Conservation (phyloP, 2,329 filamentous ascomycete species). For the Aspergillus cejpii region DNA sequence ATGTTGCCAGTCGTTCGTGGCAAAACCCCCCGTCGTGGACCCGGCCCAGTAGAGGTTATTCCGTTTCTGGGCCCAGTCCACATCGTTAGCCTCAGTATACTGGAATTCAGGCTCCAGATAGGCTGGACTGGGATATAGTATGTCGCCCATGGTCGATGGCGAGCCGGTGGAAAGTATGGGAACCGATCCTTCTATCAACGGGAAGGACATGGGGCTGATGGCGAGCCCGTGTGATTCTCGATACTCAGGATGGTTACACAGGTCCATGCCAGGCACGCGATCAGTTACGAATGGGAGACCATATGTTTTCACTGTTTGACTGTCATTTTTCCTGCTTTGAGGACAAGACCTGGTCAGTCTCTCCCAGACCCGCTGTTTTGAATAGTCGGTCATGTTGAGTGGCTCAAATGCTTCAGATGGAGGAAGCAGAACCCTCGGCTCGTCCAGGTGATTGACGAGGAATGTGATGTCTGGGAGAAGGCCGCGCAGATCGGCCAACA, state of each 20-base stretch:
- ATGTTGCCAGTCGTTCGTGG: constrained; percentile 8
- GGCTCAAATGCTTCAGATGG: neutral
- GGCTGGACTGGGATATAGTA: constrained; percentile 48
- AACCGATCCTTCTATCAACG: constrained; percentile 15
- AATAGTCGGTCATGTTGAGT: neutral
- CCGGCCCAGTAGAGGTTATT: constrained; percentile 54
- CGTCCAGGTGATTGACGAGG: constrained; percentile 13
- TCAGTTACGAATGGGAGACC: constrained; percentile 10
- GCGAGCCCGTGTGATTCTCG: constrained; percentile 6
- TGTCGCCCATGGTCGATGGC: constrained; percentile 33
- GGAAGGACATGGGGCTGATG: constrained; percentile 12
- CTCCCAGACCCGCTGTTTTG: constrained; percentile 4
- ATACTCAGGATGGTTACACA: constrained; percentile 10
- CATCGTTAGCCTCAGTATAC: constrained; percentile 41
- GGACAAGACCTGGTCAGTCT: constrained; percentile 5
- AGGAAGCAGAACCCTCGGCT: constrained; percentile 7
- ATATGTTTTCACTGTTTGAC: neutral
- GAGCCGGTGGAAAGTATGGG: constrained; percentile 21
- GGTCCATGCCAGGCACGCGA: neutral
- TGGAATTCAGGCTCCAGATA: constrained; percentile 40
- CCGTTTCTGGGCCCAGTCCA: constrained; percentile 46
- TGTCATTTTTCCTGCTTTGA: neutral
- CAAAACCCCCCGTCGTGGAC: constrained; percentile 47
- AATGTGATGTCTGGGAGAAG: constrained; percentile 7
- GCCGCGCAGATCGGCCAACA: constrained; percentile 1